phyloP scores from a whole-genome alignment of 2,329 filamentous ascomycete genomes.

The Pseudogymnoascus pannorum region DNA sequence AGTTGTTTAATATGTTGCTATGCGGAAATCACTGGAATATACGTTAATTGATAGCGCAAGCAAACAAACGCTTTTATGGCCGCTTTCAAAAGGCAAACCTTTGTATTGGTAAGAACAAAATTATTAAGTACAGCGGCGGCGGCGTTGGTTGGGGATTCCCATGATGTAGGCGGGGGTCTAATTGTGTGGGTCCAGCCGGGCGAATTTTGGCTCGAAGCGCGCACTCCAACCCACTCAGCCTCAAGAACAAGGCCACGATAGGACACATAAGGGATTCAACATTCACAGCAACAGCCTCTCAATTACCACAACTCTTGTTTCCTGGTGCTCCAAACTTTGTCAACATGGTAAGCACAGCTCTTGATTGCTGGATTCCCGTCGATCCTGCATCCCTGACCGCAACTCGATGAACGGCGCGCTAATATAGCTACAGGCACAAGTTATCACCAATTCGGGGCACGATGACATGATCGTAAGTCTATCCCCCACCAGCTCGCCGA shows the following conservation, averaged over 20 bases:
- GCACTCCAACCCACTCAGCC: slow-evolving; percentile 7
- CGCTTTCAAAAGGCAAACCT: neutral
- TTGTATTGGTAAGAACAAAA: neutral
- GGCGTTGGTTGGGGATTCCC: neutral
- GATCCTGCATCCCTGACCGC: neutral
- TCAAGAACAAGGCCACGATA: slow-evolving; percentile 10
- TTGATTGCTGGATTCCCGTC: neutral
- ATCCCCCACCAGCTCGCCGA: slow-evolving; percentile 7
- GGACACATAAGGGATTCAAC: slow-evolving; percentile 5
- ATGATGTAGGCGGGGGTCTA: neutral
- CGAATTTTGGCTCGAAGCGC: neutral
- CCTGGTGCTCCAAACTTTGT: slow-evolving; percentile 1
- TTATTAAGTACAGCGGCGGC: neutral
- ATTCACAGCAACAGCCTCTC: slow-evolving; percentile 1
- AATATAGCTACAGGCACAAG: slow-evolving; percentile 52
- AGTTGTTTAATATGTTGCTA: neutral
- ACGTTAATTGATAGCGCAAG: neutral
- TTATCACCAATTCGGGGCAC: slow-evolving; percentile 80
- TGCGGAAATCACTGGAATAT: neutral
- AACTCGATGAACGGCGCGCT: neutral
- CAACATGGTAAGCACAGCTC: slow-evolving; percentile 1
- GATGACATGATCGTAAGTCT: slow-evolving; percentile 98
- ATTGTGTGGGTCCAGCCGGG: slow-evolving; percentile 14
- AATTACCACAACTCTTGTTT: neutral
- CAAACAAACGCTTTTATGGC: neutral